Base-by-base conservation (phyloP, 352 stramenopile species). In the Aphanomyces euteiches region DNA sequence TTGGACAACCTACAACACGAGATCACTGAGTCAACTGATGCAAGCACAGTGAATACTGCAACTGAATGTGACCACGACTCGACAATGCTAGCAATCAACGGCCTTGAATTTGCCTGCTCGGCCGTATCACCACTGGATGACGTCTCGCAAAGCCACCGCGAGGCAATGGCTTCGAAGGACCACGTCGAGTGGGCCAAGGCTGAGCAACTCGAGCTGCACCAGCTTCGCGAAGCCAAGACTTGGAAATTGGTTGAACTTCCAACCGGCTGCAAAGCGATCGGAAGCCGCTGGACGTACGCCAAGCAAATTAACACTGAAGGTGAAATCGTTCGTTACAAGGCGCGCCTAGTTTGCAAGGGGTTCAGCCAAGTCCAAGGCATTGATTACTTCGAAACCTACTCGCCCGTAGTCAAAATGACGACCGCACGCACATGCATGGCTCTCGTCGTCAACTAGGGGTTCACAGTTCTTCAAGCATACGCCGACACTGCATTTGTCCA, bases 351-450 rank as follows among this genome's bases (percentile, higher is more conserved):
- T n/a, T n/a, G n/a, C n/a, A n/a, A n/a, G n/a, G n/a, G n/a, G n/a
- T n/a, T n/a, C n/a, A n/a, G n/a, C n/a, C n/a, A n/a, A n/a, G n/a
- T n/a, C n/a, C n/a, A n/a, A n/a, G n/a, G n/a, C n/a, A n/a, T n/a
- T n/a, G n/a, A n/a, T n/a, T n/a, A n/a, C n/a, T n/a, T n/a, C n/a
- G n/a, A n/a, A n/a, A n/a, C n/a, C n/a, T n/a, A n/a, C n/a, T n/a
- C n/a, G n/a, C n/a, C n/a, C n/a, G n/a, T 87, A n/a, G 71, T 73
- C 10, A 77, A 75, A 64, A 77, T 81, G 61, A 78, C 77, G 54
- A 79, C 74, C 3, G 74, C 84, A 7, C 61, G 75, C 34, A 38
- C 79, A 10, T 43, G 75, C 2, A 19, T 79, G 1, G 28, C 74
- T 17, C 41, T 78, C 3, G 45, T 58, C 28, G 64, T 56, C 38